Percentiles rank a stretch among this genome's conserved stretches.
These are phyloP conservation scores for Penicillium sp. DNA, from an alignment of 2,329 filamentous ascomycete genomes.

Conservation along the genomic window DNA sequence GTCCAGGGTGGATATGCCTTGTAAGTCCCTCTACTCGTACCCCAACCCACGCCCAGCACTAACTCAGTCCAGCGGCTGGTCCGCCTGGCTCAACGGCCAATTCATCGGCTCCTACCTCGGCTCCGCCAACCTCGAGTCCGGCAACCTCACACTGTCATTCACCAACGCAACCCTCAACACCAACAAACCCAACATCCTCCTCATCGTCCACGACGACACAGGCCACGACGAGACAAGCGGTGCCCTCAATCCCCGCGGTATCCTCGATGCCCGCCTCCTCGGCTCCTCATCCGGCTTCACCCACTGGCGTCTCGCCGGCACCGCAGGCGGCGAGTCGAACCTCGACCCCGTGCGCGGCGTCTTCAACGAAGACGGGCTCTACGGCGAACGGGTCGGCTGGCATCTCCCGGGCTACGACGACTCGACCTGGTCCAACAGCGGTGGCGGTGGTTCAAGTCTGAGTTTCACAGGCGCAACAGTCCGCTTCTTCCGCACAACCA, in stretches of 20 bases:
- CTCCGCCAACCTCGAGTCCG: slow-evolving; percentile 19
- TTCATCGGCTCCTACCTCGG: slow-evolving; percentile 60
- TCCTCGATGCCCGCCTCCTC: slow-evolving; percentile 51
- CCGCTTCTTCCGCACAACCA: slow-evolving; percentile 56
- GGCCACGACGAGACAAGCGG: slow-evolving; percentile 34
- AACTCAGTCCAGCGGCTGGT: slow-evolving; percentile 50
- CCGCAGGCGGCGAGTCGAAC: slow-evolving; percentile 54
- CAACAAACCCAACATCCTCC: slow-evolving; percentile 58
- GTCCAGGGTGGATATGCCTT: slow-evolving; percentile 57
- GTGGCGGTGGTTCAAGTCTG: slow-evolving; percentile 28
- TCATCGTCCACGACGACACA: slow-evolving; percentile 61
- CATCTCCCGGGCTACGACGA: slow-evolving; percentile 60
- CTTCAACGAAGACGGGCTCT: slow-evolving; percentile 60
- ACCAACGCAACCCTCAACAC: slow-evolving; percentile 49
- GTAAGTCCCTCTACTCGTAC: slow-evolving; percentile 17
- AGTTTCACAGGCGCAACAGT: slow-evolving; percentile 55
- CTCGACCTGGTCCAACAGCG: slow-evolving; percentile 42
- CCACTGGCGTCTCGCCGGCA: slow-evolving; percentile 61
- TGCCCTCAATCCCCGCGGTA: slow-evolving; percentile 33
- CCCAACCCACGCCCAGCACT: neutral
- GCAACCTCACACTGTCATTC: slow-evolving; percentile 51
- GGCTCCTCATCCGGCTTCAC: slow-evolving; percentile 52
- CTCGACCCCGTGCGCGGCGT: slow-evolving; percentile 60
- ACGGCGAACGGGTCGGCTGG: slow-evolving; percentile 60
- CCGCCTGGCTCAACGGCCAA: slow-evolving; percentile 59